Evolutionary conservation across 495 filamentous ascomycete genomes (phyloP).

Genomic region (Podospora pseudocomata): DNA sequence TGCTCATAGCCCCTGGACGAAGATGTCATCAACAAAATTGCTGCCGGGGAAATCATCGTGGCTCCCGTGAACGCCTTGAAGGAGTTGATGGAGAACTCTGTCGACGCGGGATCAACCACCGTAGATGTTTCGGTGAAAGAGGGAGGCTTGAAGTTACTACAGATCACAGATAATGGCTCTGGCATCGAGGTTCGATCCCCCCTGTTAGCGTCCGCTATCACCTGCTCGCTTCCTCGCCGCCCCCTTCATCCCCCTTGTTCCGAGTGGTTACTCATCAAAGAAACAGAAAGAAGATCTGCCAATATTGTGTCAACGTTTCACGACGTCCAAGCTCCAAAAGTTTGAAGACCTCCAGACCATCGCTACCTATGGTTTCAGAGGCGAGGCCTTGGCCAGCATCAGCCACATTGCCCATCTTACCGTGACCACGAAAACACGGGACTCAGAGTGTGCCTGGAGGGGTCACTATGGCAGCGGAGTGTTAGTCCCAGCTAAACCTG

Average conservation of each 20-base stretch:
- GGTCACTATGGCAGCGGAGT: slow-evolving; percentile 84
- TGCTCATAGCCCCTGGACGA: slow-evolving; percentile 71
- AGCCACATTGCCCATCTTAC: slow-evolving; percentile 96
- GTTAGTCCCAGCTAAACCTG: slow-evolving; percentile 82
- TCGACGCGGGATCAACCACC: slow-evolving; percentile 90
- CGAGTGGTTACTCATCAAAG: slow-evolving; percentile 20
- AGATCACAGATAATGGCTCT: slow-evolving; percentile 97
- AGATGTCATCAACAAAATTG: slow-evolving; percentile 98
- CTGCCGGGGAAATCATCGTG: slow-evolving; percentile 98
- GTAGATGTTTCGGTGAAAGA: slow-evolving; percentile 93
- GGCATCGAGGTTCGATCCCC: slow-evolving; percentile 75
- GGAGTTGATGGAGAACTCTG: slow-evolving; percentile 95
- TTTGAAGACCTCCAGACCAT: slow-evolving; percentile 94
- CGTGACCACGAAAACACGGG: slow-evolving; percentile 88
- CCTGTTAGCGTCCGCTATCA: neutral
- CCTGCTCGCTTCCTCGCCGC: neutral
- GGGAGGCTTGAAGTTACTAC: slow-evolving; percentile 91
- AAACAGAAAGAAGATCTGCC: slow-evolving; percentile 79
- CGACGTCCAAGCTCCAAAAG: slow-evolving; percentile 90
- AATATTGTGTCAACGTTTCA: slow-evolving; percentile 94
- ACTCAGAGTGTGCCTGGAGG: slow-evolving; percentile 84
- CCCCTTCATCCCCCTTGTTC: neutral
- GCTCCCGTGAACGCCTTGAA: slow-evolving; percentile 96
- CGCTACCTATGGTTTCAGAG: slow-evolving; percentile 93
- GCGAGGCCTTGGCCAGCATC: slow-evolving; percentile 96